Base-by-base conservation (phyloP, 140 eudicot genomes). In the Cichorium intybus region DNA sequence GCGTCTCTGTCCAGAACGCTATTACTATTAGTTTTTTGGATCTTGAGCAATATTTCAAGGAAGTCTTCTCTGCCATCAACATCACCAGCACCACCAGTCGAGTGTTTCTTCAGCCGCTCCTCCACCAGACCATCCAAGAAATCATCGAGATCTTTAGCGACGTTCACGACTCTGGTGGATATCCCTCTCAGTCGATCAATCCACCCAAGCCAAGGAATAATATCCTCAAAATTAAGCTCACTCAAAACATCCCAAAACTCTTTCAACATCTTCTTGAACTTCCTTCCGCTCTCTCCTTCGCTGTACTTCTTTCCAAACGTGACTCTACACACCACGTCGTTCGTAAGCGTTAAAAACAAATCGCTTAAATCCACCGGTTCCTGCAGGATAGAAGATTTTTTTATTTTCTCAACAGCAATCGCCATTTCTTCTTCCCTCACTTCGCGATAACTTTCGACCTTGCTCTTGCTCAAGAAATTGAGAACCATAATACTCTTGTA, bases 341-440 rank as follows among this genome's bases (percentile, higher is more conserved):
- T 82, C 1, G 82, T 75, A 21, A 78, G 34, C 10, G 55, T 51
- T 49, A 41, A 56, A 11, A 84, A 79, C 51, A 72, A 10, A 48
- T 85, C 84, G 48, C 84, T 71, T 80, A 85, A 62, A 43, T 85
- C 54, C 14, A 85, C 69, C 65, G 33, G 66, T 12, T 18, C 24
- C 10, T 24, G 28, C 1, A 11, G 31, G 10, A 24, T 22, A 23
- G 68, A 8, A 11, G 37, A 62, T 4, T 59, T 28, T 17, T 24
- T 64, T 10, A 87, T 76, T n/a, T 70, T 80, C 17, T 78, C 56
- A 2, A 81, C 50, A 82, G 73, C 56, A 2, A 65, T 35, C 0
- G 70, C 59, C 1, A 68, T 71, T 61, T 87, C 95, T 62, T 84
- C 85, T 6, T 64, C 85, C 34, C 95, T 72, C 29, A 83, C 62